Percentiles rank a stretch among this genome's conserved stretches.
Conservation (phyloP, 2,329 filamentous ascomycete species). For the Trematosphaeria pertusa region DNA sequence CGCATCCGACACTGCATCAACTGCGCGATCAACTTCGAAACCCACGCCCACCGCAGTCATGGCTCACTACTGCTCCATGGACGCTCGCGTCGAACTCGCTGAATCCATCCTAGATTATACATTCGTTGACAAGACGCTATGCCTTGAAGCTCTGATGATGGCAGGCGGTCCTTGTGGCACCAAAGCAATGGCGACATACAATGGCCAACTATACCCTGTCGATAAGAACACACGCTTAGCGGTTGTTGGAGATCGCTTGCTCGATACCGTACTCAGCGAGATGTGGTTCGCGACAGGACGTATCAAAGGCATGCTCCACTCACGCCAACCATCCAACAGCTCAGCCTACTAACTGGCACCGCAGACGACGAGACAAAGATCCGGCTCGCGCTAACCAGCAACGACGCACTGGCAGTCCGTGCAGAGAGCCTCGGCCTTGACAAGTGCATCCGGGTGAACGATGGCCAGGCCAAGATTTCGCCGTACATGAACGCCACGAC, state of each 20-base stretch:
- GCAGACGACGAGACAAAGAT: background rate
- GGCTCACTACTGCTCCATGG: background rate
- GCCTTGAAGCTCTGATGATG: background rate
- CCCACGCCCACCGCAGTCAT: background rate
- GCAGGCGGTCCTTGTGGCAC: background rate
- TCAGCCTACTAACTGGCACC: background rate
- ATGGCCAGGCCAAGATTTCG: background rate
- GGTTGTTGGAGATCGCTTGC: background rate
- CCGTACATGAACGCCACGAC: conserved; percentile 1
- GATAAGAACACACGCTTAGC: background rate
- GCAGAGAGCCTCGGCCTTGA: background rate
- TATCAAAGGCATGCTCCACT: background rate
- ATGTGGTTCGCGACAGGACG: background rate
- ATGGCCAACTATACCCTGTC: background rate
- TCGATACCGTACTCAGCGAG: background rate
- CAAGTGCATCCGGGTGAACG: background rate
- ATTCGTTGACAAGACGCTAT: background rate
- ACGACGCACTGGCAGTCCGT: background rate
- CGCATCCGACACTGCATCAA: background rate
- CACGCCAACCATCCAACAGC: background rate
- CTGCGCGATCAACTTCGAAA: background rate
- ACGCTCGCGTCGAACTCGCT: background rate
- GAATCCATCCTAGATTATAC: background rate
- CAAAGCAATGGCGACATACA: background rate
- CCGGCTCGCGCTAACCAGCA: background rate